Percentiles rank a stretch among this genome's conserved stretches.
Conservation (phyloP, 2,329 filamentous ascomycete species). For the Trichophyton benhamiae region DNA sequence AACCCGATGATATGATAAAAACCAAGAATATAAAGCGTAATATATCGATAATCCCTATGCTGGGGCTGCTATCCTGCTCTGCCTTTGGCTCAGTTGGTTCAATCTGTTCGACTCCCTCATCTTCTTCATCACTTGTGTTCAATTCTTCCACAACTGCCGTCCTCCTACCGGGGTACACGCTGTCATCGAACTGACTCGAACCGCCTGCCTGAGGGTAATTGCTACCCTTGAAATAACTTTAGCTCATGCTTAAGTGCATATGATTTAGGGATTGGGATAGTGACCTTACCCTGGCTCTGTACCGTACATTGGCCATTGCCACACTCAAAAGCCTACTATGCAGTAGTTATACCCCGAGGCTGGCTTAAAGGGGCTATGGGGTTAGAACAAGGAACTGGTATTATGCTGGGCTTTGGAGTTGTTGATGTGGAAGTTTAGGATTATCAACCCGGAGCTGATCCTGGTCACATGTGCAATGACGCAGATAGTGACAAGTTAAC, state of each 20-base stretch:
- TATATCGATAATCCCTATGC: conserved; percentile 13
- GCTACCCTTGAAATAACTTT: neutral
- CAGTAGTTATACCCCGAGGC: too few species aligned
- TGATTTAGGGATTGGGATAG: neutral
- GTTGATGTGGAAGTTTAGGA: too few species aligned
- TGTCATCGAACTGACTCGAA: neutral
- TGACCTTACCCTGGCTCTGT: neutral
- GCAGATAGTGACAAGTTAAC: too few species aligned
- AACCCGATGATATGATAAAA: conserved; percentile 26
- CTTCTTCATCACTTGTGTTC: neutral
- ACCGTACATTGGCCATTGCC: conserved; percentile 1
- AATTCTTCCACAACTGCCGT: neutral
- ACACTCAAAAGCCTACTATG: neutral
- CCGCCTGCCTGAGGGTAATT: neutral
- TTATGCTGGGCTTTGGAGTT: too few species aligned
- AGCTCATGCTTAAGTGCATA: neutral
- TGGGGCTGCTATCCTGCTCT: conserved; percentile 7
- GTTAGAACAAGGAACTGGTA: too few species aligned
- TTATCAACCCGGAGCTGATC: too few species aligned
- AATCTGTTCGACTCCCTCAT: neutral
- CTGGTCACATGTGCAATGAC: too few species aligned
- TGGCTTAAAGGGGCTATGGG: too few species aligned
- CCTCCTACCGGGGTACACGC: neutral
- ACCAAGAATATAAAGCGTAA: conserved; percentile 11
- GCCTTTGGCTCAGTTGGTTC: neutral